These are phyloP conservation scores for Naganishia albida DNA, from an alignment of 1,284 basidiomycete genomes.

Conservation along the genomic window DNA sequence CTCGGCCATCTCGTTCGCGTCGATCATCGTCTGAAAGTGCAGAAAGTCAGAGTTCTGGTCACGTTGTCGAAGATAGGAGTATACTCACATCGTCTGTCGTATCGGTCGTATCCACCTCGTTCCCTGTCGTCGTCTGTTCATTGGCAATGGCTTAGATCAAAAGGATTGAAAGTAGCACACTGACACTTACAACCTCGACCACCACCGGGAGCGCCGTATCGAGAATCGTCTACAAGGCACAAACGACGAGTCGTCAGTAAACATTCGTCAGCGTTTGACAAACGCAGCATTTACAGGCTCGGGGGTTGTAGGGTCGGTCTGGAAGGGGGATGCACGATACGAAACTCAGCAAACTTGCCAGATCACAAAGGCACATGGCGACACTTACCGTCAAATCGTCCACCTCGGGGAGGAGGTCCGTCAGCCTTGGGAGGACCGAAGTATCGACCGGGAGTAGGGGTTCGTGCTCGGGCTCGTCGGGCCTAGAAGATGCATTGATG, in stretches of 20 bases:
- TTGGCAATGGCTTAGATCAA: neutral
- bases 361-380: neutral
- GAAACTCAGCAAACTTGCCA: constrained; percentile 1
- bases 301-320: constrained; percentile 53
- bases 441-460: constrained; percentile 92
- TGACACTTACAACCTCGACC: constrained; percentile 38
- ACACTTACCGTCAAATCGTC: constrained; percentile 36
- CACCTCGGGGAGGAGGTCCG: constrained; percentile 50
- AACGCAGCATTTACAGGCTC: constrained; percentile 41
- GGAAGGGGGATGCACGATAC: constrained; percentile 23
- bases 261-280: neutral
- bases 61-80: neutral
- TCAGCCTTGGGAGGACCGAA: constrained; percentile 81
- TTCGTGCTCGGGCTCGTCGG: constrained; percentile 87
- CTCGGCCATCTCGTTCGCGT: constrained; percentile 48
- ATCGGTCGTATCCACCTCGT: constrained; percentile 28
- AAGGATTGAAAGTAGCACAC: constrained; percentile 45
- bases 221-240: constrained; percentile 42
- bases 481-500: constrained; percentile 60
- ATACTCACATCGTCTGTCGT: constrained; percentile 42
- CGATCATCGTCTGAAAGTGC: constrained; percentile 14
- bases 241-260: neutral
- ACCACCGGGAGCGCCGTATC: constrained; percentile 46
- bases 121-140: constrained; percentile 41
- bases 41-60: neutral